Conservation (phyloP, 1,284 basidiomycete species). For the Fistulina hepatica region DNA sequence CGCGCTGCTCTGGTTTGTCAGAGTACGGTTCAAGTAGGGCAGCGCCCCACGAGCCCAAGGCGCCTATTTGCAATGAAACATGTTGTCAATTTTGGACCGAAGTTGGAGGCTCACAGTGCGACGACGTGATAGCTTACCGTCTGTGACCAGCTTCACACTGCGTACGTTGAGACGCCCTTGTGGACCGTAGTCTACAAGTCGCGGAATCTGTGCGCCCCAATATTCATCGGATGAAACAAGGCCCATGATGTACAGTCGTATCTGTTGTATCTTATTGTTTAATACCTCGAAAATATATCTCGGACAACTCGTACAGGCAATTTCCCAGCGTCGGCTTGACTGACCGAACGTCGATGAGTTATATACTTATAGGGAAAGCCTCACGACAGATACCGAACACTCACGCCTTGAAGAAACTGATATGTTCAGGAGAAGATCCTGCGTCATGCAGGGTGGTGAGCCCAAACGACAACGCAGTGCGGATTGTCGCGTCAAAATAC, state of each 20-base stretch:
- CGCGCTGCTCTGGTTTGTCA: slow-evolving; percentile 61
- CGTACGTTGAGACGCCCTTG: slow-evolving; percentile 57
- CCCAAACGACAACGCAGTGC: slow-evolving; percentile 62
- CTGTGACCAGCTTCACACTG: slow-evolving; percentile 75
- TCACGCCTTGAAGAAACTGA: slow-evolving; percentile 62
- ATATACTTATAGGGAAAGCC: slow-evolving; percentile 1
- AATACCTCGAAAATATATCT: neutral
- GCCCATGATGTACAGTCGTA: neutral
- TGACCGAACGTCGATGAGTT: neutral
- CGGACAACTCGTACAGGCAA: neutral
- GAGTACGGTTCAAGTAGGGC: slow-evolving; percentile 70
- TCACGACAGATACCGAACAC: neutral
- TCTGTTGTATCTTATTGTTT: neutral
- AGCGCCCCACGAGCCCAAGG: slow-evolving; percentile 86
- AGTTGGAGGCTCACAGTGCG: neutral
- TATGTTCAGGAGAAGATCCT: slow-evolving; percentile 36
- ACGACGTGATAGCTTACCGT: slow-evolving; percentile 36
- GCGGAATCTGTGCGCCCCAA: slow-evolving; percentile 13
- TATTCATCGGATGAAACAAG: neutral
- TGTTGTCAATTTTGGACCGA: slow-evolving; percentile 25
- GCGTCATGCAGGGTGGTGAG: slow-evolving; percentile 83
- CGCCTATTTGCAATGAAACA: slow-evolving; percentile 34
- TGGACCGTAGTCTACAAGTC: slow-evolving; percentile 49
- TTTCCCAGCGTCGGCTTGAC: neutral
- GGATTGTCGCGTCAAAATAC: slow-evolving; percentile 54